A percentile compares a stretch with the other conserved stretches of the same genome.
Evolutionary conservation across 2,329 filamentous ascomycete genomes (phyloP).

Genomic region (Plectosphaerella plurivora): DNA sequence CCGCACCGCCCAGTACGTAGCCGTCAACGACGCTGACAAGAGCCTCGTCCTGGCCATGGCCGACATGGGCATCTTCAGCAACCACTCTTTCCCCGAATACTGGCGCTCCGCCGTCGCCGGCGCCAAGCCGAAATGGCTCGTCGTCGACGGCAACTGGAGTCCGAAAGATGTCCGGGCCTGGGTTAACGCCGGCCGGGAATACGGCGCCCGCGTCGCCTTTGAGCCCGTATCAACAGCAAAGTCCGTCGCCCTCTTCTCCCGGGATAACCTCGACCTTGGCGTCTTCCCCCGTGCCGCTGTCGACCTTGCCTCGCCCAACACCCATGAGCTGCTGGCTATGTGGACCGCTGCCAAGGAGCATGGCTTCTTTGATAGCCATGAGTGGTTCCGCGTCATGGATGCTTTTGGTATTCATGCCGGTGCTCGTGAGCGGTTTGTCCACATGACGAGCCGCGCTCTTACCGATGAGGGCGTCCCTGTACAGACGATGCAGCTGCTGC

Average conservation of each 20-base stretch:
- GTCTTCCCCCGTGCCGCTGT: constrained; percentile 61
- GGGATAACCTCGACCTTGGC: constrained; percentile 30
- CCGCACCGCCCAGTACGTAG: constrained; percentile 86
- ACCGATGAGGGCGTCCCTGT: constrained; percentile 80
- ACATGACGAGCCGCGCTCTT: constrained; percentile 60
- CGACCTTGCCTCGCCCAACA: constrained; percentile 77
- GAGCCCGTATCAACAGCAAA: constrained; percentile 89
- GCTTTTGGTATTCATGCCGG: constrained; percentile 69
- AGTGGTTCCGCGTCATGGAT: constrained; percentile 80
- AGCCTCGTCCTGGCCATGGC: constrained; percentile 91
- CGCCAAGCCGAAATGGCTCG: constrained; percentile 66
- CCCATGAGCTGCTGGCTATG: constrained; percentile 76
- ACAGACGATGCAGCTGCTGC: constrained; percentile 77
- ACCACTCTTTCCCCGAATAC: constrained; percentile 43
- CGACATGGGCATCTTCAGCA: constrained; percentile 83
- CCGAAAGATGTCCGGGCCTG: constrained; percentile 61
- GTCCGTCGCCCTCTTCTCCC: constrained; percentile 62
- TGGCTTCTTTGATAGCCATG: constrained; percentile 62
- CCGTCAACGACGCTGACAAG: constrained; percentile 79
- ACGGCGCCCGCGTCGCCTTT: constrained; percentile 63
- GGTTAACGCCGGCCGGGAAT: constrained; percentile 55
- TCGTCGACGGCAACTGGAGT: constrained; percentile 86
- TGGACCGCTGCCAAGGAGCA: constrained; percentile 63
- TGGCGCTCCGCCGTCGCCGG: constrained; percentile 58
- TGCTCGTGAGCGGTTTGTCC: constrained; percentile 66